phyloP scores from a whole-genome alignment of 139 green algal genomes.

The Picochlorum sp. region DNA sequence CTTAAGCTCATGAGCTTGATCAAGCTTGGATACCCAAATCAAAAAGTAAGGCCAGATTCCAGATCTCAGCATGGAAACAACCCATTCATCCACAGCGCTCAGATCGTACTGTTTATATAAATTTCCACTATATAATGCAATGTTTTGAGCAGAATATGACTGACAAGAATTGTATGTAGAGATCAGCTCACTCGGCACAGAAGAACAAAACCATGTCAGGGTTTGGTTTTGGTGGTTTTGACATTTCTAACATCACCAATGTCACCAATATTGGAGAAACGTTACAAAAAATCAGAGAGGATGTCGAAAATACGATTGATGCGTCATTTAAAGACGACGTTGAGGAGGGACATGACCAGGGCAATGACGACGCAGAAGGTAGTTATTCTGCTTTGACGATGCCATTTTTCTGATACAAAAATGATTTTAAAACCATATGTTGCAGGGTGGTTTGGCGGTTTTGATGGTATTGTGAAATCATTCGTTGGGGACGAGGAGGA shows the following conservation, averaged over 20 bases:
- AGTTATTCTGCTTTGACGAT: not conserved
- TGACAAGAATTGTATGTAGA: not conserved
- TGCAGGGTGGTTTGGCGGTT: conserved; percentile 1
- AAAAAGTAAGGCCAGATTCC: too few species aligned
- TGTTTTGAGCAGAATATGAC: too few species aligned
- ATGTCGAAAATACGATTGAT: conserved; percentile 15
- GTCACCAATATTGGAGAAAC: conserved; percentile 7
- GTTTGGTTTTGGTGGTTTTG: conserved; percentile 7
- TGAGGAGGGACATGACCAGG: not conserved
- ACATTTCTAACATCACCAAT: conserved; percentile 4
- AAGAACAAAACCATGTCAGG: conserved; percentile 4
- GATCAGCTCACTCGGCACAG: not conserved
- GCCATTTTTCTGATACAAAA: not conserved
- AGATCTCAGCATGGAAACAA: too few species aligned
- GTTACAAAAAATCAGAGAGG: conserved; percentile 10
- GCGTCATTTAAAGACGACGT: not conserved
- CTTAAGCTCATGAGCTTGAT: too few species aligned
- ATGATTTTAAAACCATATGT: not conserved
- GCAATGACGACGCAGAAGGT: not conserved
- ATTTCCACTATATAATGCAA: too few species aligned
- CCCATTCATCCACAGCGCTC: too few species aligned
- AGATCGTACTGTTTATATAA: too few species aligned
- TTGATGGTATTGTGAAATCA: not conserved
- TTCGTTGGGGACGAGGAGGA: not conserved
- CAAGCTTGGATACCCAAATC: too few species aligned